Conservation (phyloP, 192 early-diverging fungal genomes). For the Podila clonocystis region DNA sequence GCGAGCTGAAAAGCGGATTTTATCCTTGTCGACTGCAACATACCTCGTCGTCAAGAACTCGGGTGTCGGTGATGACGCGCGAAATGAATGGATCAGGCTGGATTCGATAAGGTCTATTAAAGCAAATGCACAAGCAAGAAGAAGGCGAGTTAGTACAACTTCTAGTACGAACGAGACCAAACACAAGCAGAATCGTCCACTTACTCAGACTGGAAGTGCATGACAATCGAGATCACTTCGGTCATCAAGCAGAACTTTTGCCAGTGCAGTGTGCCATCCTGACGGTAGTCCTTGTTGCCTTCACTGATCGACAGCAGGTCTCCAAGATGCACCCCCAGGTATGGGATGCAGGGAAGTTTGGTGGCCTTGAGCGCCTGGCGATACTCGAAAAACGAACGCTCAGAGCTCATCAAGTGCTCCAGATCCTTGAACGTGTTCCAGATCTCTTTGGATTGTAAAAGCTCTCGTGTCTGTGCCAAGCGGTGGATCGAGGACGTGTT, state of each 20-base stretch:
- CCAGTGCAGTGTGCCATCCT: conserved; percentile 76
- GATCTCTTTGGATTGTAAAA: conserved; percentile 57
- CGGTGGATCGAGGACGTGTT: conserved; percentile 71
- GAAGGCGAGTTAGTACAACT: not conserved
- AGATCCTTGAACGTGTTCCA: conserved; percentile 65
- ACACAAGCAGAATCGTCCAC: not conserved
- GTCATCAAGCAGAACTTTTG: conserved; percentile 78
- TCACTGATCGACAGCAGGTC: conserved; percentile 81
- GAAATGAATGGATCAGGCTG: conserved; percentile 50
- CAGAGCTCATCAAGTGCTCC: conserved; percentile 76
- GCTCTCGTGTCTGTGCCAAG: conserved; percentile 68
- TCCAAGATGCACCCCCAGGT: conserved; percentile 78
- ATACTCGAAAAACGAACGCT: conserved; percentile 70
- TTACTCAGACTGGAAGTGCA: conserved; percentile 63
- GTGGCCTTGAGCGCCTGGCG: conserved; percentile 66
- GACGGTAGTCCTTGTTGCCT: conserved; percentile 69
- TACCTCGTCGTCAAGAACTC: conserved; percentile 52
- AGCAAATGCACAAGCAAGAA: not conserved
- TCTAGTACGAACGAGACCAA: not conserved
- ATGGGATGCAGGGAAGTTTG: conserved; percentile 75
- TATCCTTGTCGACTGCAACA: conserved; percentile 36
- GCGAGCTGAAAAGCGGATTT: not conserved
- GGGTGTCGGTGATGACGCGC: conserved; percentile 40
- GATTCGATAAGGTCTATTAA: conserved; percentile 28
- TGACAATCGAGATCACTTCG: conserved; percentile 67